phyloP scores from a whole-genome alignment of 805 yeast species.

The Lachancea quebecensis region DNA sequence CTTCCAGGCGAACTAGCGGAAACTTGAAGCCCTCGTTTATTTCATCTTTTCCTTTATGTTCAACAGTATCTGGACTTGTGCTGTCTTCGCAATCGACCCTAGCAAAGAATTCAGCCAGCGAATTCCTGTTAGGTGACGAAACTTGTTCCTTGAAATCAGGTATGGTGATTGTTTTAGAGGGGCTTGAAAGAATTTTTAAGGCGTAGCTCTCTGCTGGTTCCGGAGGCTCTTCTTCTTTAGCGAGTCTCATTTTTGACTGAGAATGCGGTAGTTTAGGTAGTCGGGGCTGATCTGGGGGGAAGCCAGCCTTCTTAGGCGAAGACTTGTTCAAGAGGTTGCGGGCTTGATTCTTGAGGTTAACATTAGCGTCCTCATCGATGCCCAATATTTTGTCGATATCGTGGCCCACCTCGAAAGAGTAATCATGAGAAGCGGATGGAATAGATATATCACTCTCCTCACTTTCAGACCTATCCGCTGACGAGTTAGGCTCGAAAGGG shows the following conservation, averaged over 20 bases:
- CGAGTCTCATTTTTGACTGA: no score
- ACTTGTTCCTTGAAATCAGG: slow-evolving; percentile 21
- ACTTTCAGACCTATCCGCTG: neutral
- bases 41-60: slow-evolving; percentile 7
- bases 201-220: slow-evolving; percentile 9
- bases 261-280: no score
- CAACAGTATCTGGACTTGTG: neutral
- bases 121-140: slow-evolving; percentile 14
- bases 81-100: slow-evolving; percentile 9
- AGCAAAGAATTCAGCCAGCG: slow-evolving; percentile 23
- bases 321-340: slow-evolving; percentile 15
- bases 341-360: slow-evolving; percentile 26
- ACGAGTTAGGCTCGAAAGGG: neutral
- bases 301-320: neutral
- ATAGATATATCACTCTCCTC: slow-evolving; percentile 18
- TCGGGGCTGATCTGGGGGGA: no score
- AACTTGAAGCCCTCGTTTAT: slow-evolving; percentile 22
- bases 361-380: slow-evolving; percentile 29
- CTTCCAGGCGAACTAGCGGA: slow-evolving; percentile 10
- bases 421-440: slow-evolving; percentile 24
- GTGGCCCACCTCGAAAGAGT: slow-evolving; percentile 19
- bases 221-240: no score
- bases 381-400: slow-evolving; percentile 24
- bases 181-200: slow-evolving; percentile 22
- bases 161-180: slow-evolving; percentile 23